Evolutionary conservation across 805 yeast genomes (phyloP), one percentile per base, ranked within the genome.

Genomic region (Candida stauntonica): DNA sequence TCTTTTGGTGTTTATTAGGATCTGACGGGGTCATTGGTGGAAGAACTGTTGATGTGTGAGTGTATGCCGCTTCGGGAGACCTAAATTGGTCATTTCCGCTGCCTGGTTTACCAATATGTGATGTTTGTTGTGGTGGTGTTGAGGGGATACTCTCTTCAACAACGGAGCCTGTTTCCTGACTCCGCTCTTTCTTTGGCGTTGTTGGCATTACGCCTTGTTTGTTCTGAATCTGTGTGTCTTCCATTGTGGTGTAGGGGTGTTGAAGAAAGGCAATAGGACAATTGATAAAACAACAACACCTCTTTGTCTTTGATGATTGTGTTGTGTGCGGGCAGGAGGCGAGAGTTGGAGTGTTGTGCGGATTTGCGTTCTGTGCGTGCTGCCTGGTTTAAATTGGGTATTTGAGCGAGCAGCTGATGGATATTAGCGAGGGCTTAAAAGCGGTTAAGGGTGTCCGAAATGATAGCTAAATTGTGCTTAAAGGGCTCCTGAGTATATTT

Each of bases 11-110:
- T 8, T 35, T 34, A 21, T n/a, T 16, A 5, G 5, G 7, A 4
- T 38, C 16, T 3, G 54, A 51, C 5, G 58, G 58, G 14, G 58
- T 54, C 8, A 35, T 32, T 5, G 58, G 58, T n/a, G 55, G 48
- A 7, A 43, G 9, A 18, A 29, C 26, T 3, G 32, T 45, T 12
- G 8, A 9, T 3, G 39, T 36, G 16, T 33, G 49, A 18, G 49
- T 45, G 16, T 45, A 45, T 14, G 39, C 41, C 7, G 41, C 51
- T 8, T 18, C 57, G 58, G 3, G 55, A 51, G 16, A 40, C 45
- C 7, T 32, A 52, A 7, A 12, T 28, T 13, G 7, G 11, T 7
- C 15, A 15, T 13, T 12, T 8, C 28, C 28, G 28, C 14, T 26
- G 14, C 8, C 15, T 5, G n/a, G 28, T 12, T 5, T 7, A 7